These are phyloP conservation scores for Xylaria sp. DNA, from an alignment of 2,329 filamentous ascomycete species.

Conservation along the genomic window DNA sequence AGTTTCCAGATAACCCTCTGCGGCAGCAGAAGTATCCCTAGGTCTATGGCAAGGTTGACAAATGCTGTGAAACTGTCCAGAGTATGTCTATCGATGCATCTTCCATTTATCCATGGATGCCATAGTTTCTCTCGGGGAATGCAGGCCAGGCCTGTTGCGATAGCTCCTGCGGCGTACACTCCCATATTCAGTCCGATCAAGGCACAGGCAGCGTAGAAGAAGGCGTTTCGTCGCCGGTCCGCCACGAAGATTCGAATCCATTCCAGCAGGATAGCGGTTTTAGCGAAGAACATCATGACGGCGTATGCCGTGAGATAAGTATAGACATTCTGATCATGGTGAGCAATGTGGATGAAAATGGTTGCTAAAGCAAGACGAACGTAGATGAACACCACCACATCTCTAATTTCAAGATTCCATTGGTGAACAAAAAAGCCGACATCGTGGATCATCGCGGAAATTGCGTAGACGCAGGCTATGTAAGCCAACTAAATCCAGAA, in stretches of 20 bases:
- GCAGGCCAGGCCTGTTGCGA: conserved; percentile 29
- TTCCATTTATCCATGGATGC: conserved; percentile 31
- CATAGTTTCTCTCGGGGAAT: conserved; percentile 34
- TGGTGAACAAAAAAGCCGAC: conserved; percentile 23
- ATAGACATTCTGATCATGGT: conserved; percentile 13
- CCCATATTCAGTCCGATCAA: conserved; percentile 25
- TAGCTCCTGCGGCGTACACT: conserved; percentile 28
- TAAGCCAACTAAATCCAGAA: conserved; percentile 12
- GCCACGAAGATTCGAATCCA: conserved; percentile 37
- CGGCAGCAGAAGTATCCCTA: conserved; percentile 58
- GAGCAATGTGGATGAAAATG: not conserved
- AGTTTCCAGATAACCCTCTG: conserved; percentile 59
- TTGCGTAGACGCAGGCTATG: conserved; percentile 18
- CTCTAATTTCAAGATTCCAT: conserved; percentile 18
- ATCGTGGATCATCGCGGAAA: conserved; percentile 10
- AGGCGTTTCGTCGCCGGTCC: conserved; percentile 26
- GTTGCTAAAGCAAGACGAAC: not conserved
- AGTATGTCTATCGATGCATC: conserved; percentile 29
- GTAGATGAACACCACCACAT: conserved; percentile 18
- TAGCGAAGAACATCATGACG: conserved; percentile 31
- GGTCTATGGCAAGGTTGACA: conserved; percentile 51
- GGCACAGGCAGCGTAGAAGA: conserved; percentile 33
- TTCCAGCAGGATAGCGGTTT: conserved; percentile 38
- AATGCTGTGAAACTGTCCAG: conserved; percentile 25
- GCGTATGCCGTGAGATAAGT: conserved; percentile 21